Base-by-base conservation (phyloP, 2,329 filamentous ascomycete species). In the Pezicula radicicola region DNA sequence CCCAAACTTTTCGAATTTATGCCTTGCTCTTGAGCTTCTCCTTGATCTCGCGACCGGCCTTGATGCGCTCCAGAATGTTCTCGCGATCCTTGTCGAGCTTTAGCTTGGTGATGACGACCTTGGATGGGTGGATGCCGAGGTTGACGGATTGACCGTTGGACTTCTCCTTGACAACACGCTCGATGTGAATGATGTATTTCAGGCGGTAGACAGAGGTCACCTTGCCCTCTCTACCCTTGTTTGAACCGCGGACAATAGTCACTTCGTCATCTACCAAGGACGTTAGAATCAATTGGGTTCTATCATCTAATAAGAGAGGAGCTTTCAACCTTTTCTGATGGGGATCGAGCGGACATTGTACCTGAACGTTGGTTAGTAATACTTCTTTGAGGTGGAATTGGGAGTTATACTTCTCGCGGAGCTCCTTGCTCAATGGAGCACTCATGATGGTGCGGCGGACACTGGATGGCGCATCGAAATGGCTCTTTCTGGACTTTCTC, bases 141-240 rank as follows among this genome's bases (percentile, higher is more conserved):
- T 93, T 93, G 52, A 97, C 92, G 73, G 85, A 89, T 83, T 97
- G 92, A 78, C 94, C 93, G 75, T 91, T 94, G 75, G 85, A 88
- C 88, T 99, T 99, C 78, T 99, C 94, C 73, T 92, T 91, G 76
- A 87, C 87, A 74, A 99, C 87, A 70, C 93, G 91, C 85, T 97
- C 93, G 75, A 99, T 77, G 86, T 97, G 93, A 73, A 99, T 87
- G 72, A 91, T 83, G 79, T 94, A 99, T 80, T 97, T 97, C 71
- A 96, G 88, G 76, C 91, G 91, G 88, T 96, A 99, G 75, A 97
- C 93, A 70, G 89, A 91, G 69, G 87, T 92, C 79, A 99, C 83
- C 84, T 97, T 97, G 82, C 94, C 94, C 83, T 97, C 93, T 71
- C 91, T 91, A 73, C 93, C 94, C 85, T 97, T 97, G 85, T 96